Evolutionary conservation across 1,139 yeast genomes (phyloP).

Genomic region (Candida sp.): DNA sequence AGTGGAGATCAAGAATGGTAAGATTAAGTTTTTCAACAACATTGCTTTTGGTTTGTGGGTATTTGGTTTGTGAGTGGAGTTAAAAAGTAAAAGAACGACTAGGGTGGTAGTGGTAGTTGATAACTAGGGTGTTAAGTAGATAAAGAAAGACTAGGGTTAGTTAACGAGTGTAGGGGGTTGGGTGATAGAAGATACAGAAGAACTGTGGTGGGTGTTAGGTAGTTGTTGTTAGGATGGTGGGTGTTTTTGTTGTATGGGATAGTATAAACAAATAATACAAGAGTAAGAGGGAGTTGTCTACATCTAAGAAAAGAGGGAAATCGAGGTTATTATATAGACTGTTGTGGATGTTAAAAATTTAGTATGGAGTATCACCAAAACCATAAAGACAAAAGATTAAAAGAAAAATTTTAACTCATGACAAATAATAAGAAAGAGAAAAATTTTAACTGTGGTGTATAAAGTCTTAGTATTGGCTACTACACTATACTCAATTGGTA

Average conservation of each 20-base stretch:
- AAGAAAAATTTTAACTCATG: neutral
- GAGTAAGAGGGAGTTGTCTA: neutral
- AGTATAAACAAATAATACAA: neutral
- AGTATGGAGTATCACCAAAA: neutral
- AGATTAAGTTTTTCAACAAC: conserved; percentile 27
- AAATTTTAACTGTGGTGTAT: neutral
- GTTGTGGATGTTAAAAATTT: too few relatives aligned
- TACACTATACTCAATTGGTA: too few relatives aligned
- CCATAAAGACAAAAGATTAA: neutral
- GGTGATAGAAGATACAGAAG: too few relatives aligned
- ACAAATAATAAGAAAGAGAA: neutral
- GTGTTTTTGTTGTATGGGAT: neutral
- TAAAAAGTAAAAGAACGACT: neutral
- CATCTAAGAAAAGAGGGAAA: neutral
- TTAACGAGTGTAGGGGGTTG: neutral
- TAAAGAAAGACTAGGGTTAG: conserved; percentile 38
- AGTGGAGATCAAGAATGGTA: conserved; percentile 27
- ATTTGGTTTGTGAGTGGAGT: neutral
- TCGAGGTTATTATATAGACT: neutral
- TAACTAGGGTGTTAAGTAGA: neutral
- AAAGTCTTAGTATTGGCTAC: too few relatives aligned
- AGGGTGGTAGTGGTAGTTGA: neutral
- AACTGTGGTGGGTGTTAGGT: too few relatives aligned
- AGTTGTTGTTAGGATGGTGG: neutral
- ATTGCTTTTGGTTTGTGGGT: conserved; percentile 17